Evolutionary conservation across 805 yeast species (phyloP), one percentile per base, ranked within the genome.

Genomic region (Lipomyces oligophaga): DNA sequence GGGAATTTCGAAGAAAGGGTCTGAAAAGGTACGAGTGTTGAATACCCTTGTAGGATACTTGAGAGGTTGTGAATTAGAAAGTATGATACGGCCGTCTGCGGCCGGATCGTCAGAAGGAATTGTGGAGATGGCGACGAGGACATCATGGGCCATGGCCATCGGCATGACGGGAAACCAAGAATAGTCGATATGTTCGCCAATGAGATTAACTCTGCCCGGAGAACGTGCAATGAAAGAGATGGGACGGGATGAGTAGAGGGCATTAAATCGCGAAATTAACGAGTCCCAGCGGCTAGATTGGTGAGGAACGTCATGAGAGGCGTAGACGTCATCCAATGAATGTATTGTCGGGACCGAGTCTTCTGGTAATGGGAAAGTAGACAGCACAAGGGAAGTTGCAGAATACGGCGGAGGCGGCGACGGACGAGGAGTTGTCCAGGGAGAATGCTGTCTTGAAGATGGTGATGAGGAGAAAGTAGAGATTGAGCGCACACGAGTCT

Each of bases 151-250:
- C 25, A 81, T 76, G 3, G 89, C 87, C 81, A 83, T 76, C n/a
- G 88, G 88, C 56, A 82, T 70, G 10, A 79, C 84, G 4, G 85
- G 72, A 61, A 79, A 82, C 60, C 76, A 74, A 54, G 78, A 76
- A 61, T 81, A 83, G 66, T 83, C 89, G 45, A 82, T 77, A 60
- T 82, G 89, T 57, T 82, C 89, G 30, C 89, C 89, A 45, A 82
- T 80, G 49, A 82, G 67, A 62, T 82, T 82, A 45, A 83, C 88
- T 57, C 89, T 67, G 30, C 88, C 88, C 15, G 89, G 88, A n/a
- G 85, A 75, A 41, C 88, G 69, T 19, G 80, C 67, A 31, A 78
- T 64, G 58, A 79, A 74, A 27, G 70, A 73, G 3, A 77, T 74
- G 8, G 32, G 42, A 10, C 40, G 38, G n/a, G n/a, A n/a, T 38